Base-by-base conservation (phyloP, 768 basidiomycete species). In the Trametes cingulata region DNA sequence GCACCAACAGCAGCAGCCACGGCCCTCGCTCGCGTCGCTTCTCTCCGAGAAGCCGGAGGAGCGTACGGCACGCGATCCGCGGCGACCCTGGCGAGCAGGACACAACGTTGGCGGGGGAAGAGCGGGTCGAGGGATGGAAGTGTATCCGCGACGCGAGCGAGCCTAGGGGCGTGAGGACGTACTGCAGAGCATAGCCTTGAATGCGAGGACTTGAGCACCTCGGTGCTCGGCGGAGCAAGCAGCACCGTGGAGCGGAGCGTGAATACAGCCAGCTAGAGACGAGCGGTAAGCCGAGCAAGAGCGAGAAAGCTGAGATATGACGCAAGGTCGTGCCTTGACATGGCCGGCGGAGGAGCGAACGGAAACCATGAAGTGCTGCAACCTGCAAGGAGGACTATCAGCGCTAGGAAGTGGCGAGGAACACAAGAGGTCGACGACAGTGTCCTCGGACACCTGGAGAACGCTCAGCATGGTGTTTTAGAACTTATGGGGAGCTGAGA, bases 61-160 rank as follows among this genome's bases (percentile, higher is more conserved):
- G 20, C 35, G 29, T 22, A 25, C 43, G 50, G 51, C 43, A 53
- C 51, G 58, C 50, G 58, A 59, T 59, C 58, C 58, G 58, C 58
- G 58, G 58, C 27, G 50, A 47, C 52, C 48, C 48, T 55, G 42
- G n/a, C 12, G 36, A 24, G 50, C 19, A 17, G 50, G 50, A 51
- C 36, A 36, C 19, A 22, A 35, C 13, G 45, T 29, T 33, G 45
- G 54, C 45, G 47, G 56, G 2, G 24, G n/a, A 20, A 47, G n/a
- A 25, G 47, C 47, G 46, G 56, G 36, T 20, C 22, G 24, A 36
- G 43, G 35, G 45, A 47, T 22, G 45, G 43, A 25, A 50, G 36
- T 20, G 35, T 15, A 15, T 8, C 29, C 29, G 46, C 46, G 27
- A 17, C 17, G 29, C n/a, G 45, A 20, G 45, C 45, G 29, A 33